Conservation (phyloP, 345 rosid genomes). For the Lagerstroemia speciosa region DNA sequence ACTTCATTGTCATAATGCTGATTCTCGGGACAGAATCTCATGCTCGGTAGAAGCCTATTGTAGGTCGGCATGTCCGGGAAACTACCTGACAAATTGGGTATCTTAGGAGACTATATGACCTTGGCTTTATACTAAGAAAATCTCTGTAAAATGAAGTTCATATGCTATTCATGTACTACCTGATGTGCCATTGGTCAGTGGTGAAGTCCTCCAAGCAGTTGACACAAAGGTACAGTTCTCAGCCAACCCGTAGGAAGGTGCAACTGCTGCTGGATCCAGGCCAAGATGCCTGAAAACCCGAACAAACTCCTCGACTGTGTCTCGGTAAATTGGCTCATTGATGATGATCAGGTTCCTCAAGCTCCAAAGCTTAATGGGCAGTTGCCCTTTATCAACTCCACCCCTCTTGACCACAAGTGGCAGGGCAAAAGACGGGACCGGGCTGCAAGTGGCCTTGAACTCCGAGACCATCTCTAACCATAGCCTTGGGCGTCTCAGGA, state of each 20-base stretch:
- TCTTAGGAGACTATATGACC: not conserved
- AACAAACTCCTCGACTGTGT: slow-evolving; percentile 35
- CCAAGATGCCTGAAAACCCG: slow-evolving; percentile 27
- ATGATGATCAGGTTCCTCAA: slow-evolving; percentile 48
- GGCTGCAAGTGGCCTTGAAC: slow-evolving; percentile 47
- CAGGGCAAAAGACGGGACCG: slow-evolving; percentile 55
- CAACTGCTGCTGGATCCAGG: slow-evolving; percentile 32
- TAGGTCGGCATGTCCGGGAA: slow-evolving; percentile 29
- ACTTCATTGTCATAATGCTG: slow-evolving; percentile 22
- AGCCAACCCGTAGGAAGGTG: slow-evolving; percentile 60
- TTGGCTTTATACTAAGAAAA: not conserved
- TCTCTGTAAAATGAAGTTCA: not conserved
- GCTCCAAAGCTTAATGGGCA: slow-evolving; percentile 23
- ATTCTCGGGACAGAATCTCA: slow-evolving; percentile 22
- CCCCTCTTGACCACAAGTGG: slow-evolving; percentile 51
- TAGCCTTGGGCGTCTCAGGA: slow-evolving; percentile 35
- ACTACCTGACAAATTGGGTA: not conserved
- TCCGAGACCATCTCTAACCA: slow-evolving; percentile 51
- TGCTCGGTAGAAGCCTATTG: slow-evolving; percentile 43
- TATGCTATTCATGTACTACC: not conserved
- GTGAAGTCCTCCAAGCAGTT: slow-evolving; percentile 42
- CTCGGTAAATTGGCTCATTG: slow-evolving; percentile 45
- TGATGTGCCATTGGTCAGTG: not conserved
- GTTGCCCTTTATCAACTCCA: slow-evolving; percentile 18
- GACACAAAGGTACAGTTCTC: slow-evolving; percentile 64